Evolutionary conservation across 2,329 filamentous ascomycete genomes (phyloP).

Genomic region (Aspergillus fructus): DNA sequence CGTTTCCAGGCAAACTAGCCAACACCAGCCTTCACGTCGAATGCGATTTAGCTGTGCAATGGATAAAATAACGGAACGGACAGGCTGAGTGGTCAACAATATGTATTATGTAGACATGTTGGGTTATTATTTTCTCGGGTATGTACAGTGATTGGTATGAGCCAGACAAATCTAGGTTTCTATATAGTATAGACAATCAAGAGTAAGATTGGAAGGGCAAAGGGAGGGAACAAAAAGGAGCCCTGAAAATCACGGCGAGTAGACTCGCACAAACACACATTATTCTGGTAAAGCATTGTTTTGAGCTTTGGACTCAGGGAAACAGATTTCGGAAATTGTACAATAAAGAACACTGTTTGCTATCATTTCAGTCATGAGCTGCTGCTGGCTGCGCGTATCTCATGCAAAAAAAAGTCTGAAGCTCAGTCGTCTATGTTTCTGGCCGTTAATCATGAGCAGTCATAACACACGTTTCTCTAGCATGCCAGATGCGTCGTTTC

Average conservation of each 20-base stretch:
- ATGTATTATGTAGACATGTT: not conserved
- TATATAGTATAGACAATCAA: constrained; percentile 3
- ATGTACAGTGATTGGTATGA: constrained; percentile 14
- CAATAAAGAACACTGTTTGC: constrained; percentile 1
- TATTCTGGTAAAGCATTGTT: not conserved
- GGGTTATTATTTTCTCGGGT: not conserved
- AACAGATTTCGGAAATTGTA: not conserved
- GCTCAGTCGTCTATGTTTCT: not conserved
- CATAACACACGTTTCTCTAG: constrained; percentile 46
- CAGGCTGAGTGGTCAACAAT: not conserved
- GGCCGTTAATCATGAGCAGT: constrained; percentile 33
- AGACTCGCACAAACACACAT: not conserved
- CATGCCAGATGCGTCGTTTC: constrained; percentile 46
- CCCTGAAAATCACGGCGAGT: constrained; percentile 3
- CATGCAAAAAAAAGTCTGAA: not conserved
- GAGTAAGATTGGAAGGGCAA: not conserved
- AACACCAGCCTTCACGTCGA: not conserved
- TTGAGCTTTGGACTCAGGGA: not conserved
- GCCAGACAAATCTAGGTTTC: constrained; percentile 7
- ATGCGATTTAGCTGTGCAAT: not conserved
- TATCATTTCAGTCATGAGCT: constrained; percentile 4
- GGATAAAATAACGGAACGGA: not conserved
- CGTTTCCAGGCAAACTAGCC: not conserved
- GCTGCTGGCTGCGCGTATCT: not conserved
- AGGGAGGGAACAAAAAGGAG: not conserved